A percentile compares a stretch with the other conserved stretches of the same genome.
phyloP scores from a whole-genome alignment of 805 yeast species.

The Cyberlindnera saturnus region DNA sequence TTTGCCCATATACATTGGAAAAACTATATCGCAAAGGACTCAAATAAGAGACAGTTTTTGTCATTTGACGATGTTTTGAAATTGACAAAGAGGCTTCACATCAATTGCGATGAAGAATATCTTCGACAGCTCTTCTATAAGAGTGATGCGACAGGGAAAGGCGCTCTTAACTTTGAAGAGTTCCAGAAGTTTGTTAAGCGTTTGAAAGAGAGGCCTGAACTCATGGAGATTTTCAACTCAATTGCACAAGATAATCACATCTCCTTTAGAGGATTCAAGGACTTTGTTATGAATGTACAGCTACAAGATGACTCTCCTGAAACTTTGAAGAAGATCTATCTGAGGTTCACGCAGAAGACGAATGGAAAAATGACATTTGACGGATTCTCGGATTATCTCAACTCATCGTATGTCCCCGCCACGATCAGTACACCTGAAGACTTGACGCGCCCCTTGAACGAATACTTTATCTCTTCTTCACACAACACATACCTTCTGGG shows the following conservation, averaged over 20 bases:
- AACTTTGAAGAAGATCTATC: conserved; percentile 29
- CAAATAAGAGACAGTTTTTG: conserved; percentile 31
- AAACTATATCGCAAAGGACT: conserved; percentile 35
- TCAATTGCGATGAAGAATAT: conserved; percentile 55
- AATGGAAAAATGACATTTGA: conserved; percentile 9
- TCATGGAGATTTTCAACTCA: conserved; percentile 42
- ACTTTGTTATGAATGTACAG: conserved; percentile 45
- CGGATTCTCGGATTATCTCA: conserved; percentile 24
- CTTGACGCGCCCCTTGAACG: conserved; percentile 62
- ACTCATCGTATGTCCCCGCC: conserved; percentile 23
- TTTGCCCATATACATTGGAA: conserved; percentile 66
- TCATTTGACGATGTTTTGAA: conserved; percentile 63
- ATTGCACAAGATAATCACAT: conserved; percentile 24
- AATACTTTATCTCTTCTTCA: conserved; percentile 86
- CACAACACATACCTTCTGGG: conserved; percentile 92
- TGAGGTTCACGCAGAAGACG: conserved; percentile 26
- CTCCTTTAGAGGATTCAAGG: conserved; percentile 27
- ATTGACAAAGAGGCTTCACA: conserved; percentile 61
- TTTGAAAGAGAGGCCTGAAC: conserved; percentile 61
- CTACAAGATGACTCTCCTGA: conserved; percentile 32
- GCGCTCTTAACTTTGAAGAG: conserved; percentile 59
- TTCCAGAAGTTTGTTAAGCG: conserved; percentile 70
- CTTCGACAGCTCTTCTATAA: conserved; percentile 44
- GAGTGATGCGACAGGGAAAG: conserved; percentile 45
- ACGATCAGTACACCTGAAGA: conserved; percentile 26